Base-by-base conservation (phyloP, 1,284 basidiomycete genomes). In the Volvariella surrecta region DNA sequence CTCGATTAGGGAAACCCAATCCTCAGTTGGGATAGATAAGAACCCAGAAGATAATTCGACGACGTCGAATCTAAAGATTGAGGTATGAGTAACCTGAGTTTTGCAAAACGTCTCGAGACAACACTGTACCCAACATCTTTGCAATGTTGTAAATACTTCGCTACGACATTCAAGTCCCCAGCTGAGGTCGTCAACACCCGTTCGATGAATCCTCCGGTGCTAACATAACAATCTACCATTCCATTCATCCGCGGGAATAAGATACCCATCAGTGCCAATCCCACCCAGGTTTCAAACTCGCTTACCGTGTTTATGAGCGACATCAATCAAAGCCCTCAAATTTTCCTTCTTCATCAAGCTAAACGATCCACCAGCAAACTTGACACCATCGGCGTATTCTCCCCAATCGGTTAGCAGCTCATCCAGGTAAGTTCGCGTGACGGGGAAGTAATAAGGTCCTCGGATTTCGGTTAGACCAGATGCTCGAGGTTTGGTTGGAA, bases 291-390 rank as follows among this genome's bases (percentile, higher is more conserved):
- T n/a, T n/a, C n/a, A n/a, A n/a, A n/a, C n/a, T n/a, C n/a, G n/a
- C n/a, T 24, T 38, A 61, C 61, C 59, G 50, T 68, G 64, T 42
- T 63, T 61, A 51, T 70, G 68, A 2, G 63, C 61, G 8, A 59
- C 57, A 17, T 70, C 63, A 43, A 70, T 68, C 39, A 70, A 45
- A 4, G 45, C 54, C 15, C 51, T 58, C 46, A 70, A 50, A 39
- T 61, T 52, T 1, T 66, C 61, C 51, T 59, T 59, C 0, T 69
- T 70, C 62, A 73, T 68, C 35, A 70, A 57, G 32, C 61, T 61
- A 54, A 72, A 71, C 0, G 66, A 61, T 11, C 70, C 69, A 1
- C 69, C 70, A 3, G 70, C 68, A 47, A 70, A 71, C 52, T 73
- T 72, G 42, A 71, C 54, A 0, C 70, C 67, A 44, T 73, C 70